Conservation (phyloP, 2,329 filamentous ascomycete species). For the Hirsutella thompsonii region DNA sequence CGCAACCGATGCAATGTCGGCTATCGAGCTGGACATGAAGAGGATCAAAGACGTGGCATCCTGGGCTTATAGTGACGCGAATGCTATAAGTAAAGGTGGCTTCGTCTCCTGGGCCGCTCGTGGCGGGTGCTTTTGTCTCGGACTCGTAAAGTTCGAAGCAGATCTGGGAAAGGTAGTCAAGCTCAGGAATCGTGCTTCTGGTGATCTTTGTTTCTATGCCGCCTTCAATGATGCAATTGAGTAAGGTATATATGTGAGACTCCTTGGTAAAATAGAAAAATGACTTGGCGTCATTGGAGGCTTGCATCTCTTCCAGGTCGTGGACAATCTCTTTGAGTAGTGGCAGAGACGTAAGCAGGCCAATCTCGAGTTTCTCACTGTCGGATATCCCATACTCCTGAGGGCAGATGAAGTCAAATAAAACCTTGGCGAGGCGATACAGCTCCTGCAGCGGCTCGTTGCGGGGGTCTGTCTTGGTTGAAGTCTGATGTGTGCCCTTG, state of each 20-base stretch:
- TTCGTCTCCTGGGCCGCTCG: slow-evolving; percentile 32
- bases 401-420: slow-evolving; percentile 97
- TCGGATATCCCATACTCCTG: slow-evolving; percentile 97
- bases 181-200: slow-evolving; percentile 85
- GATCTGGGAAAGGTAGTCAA: slow-evolving; percentile 95
- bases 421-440: slow-evolving; percentile 83
- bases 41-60: slow-evolving; percentile 92
- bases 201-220: slow-evolving; percentile 96
- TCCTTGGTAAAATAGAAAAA: slow-evolving; percentile 99
- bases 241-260: slow-evolving; percentile 92
- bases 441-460: slow-evolving; percentile 84
- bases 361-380: slow-evolving; percentile 96
- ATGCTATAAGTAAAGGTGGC: slow-evolving; percentile 88
- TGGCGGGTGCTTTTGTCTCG: slow-evolving; percentile 49
- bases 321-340: slow-evolving; percentile 93
- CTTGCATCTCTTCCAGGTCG: slow-evolving; percentile 93
- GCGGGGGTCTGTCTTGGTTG: slow-evolving; percentile 65
- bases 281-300: slow-evolving; percentile 82
- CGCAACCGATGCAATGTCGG: slow-evolving; percentile 90
- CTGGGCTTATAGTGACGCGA: slow-evolving; percentile 87
- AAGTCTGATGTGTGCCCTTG: slow-evolving; percentile 56
- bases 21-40: slow-evolving; percentile 93
- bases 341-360: slow-evolving; percentile 82
- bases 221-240: slow-evolving; percentile 96
- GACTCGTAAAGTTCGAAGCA: slow-evolving; percentile 97